Base-by-base conservation (phyloP, 2,329 filamentous ascomycete species). In the Arthrobotrys conoides region DNA sequence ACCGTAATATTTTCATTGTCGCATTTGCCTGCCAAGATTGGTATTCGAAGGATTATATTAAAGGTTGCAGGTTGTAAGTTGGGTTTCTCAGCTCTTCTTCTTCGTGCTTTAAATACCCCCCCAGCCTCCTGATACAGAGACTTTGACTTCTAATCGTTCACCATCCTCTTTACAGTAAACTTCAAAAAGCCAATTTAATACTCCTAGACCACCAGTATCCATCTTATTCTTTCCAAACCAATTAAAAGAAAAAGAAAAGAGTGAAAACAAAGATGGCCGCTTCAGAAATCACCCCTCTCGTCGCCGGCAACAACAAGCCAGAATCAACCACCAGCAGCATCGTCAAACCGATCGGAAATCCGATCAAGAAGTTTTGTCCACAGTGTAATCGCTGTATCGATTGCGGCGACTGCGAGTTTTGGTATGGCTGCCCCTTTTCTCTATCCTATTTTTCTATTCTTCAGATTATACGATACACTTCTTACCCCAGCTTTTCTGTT, bases 391-490 rank as follows among this genome's bases (percentile, higher is more conserved):
- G 76, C n/a, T 79, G 76, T 65, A 73, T 79, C 22, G 76, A 75
- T 6, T 79, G 76, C 41, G 76, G 70, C 18, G 76, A 79, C 65
- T 79, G 76, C 70, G 70, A 78, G n/a, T 72, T 72, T 53, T 78
- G 75, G 75, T 78, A 69, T 9, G 71, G 6, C 6, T 30, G 3
- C 27, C 27, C n/a, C n/a, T n/a, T n/a, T n/a, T n/a, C n/a, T n/a
- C n/a, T n/a, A n/a, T n/a, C n/a, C n/a, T n/a, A n/a, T 46, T 20
- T 20, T 10, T 49, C 12, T 49, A 3, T 24, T 12, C n/a, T 46
- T n/a, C n/a, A n/a, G n/a, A n/a, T n/a, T n/a, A n/a, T n/a, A n/a
- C 27, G 27, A 30, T 30, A 30, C 27, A 3, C 6, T 9, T 41
- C 12, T 41, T 41, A 16, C 38, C 38, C 38, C 14, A 20, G 48